Evolutionary conservation across 345 rosid genomes (phyloP).

Genomic region (Boechera stricta): DNA sequence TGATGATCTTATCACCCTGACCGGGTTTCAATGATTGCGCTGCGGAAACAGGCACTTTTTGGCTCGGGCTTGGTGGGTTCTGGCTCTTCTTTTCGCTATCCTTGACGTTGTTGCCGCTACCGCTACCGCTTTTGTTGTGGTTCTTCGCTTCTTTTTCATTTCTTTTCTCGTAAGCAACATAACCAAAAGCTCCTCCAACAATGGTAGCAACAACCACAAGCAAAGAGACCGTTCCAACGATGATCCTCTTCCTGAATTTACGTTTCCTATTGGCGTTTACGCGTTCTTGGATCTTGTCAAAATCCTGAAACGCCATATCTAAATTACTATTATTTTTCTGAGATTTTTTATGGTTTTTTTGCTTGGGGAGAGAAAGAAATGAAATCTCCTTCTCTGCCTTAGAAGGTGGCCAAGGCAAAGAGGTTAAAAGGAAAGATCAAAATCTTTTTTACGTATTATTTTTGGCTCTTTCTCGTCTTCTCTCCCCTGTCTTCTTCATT

Average conservation of each 20-base stretch:
- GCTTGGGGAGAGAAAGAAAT: slow-evolving; percentile 52
- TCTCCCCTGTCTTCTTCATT: slow-evolving; percentile 24
- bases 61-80: not conserved
- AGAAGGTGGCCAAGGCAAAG: slow-evolving; percentile 61
- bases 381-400: slow-evolving; percentile 57
- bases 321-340: not conserved
- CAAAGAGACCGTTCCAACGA: slow-evolving; percentile 46
- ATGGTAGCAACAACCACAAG: slow-evolving; percentile 50
- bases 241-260: slow-evolving; percentile 55
- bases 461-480: slow-evolving; percentile 18
- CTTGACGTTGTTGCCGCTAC: not conserved
- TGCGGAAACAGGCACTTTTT: slow-evolving; percentile 22
- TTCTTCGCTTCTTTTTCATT: slow-evolving; percentile 21
- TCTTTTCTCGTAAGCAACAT: slow-evolving; percentile 41
- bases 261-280: slow-evolving; percentile 62
- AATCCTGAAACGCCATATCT: slow-evolving; percentile 87
- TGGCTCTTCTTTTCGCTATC: slow-evolving; percentile 22
- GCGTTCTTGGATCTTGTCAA: slow-evolving; percentile 72
- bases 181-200: slow-evolving; percentile 51
- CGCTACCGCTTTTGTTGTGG: not conserved
- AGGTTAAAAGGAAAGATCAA: slow-evolving; percentile 36
- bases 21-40: slow-evolving; percentile 19
- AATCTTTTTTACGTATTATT: slow-evolving; percentile 3
- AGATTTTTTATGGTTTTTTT: not conserved
- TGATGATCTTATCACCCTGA: slow-evolving; percentile 45